Conservation (phyloP, 495 filamentous ascomycete genomes). For the Penicillium lividum region DNA sequence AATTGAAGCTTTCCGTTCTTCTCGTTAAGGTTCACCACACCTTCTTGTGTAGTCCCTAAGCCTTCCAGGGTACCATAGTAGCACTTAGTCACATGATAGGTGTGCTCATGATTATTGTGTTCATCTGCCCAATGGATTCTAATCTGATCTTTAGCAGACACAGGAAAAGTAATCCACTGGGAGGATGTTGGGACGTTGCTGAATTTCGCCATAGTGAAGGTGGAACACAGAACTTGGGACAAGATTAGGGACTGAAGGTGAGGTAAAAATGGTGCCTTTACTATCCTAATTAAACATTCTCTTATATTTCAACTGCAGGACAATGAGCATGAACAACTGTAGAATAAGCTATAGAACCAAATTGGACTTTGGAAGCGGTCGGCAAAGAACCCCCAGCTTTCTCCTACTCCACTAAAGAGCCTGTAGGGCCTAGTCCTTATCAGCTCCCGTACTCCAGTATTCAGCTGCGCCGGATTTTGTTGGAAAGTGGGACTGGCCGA, state of each 20-base stretch:
- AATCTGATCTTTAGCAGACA: background rate
- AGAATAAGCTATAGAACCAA: background rate
- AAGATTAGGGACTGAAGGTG: background rate
- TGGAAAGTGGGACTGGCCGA: background rate
- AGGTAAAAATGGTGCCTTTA: background rate
- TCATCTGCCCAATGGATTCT: background rate
- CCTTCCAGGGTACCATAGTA: background rate
- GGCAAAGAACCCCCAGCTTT: background rate
- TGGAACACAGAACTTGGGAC: background rate
- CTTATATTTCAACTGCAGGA: background rate
- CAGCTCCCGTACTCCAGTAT: too few species aligned
- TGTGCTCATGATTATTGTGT: background rate
- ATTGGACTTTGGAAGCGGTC: constrained; percentile 2
- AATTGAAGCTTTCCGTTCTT: background rate
- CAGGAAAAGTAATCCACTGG: constrained; percentile 2
- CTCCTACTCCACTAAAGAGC: too few species aligned
- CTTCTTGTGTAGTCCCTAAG: background rate
- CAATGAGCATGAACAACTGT: background rate
- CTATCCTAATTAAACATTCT: background rate
- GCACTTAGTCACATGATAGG: constrained; percentile 1
- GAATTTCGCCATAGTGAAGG: background rate
- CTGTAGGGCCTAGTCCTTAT: too few species aligned
- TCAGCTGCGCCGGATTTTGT: background rate
- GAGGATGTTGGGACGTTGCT: background rate
- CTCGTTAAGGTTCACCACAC: too few species aligned